Evolutionary conservation across 345 rosid genomes (phyloP).

Genomic region (Populus davidiana): DNA sequence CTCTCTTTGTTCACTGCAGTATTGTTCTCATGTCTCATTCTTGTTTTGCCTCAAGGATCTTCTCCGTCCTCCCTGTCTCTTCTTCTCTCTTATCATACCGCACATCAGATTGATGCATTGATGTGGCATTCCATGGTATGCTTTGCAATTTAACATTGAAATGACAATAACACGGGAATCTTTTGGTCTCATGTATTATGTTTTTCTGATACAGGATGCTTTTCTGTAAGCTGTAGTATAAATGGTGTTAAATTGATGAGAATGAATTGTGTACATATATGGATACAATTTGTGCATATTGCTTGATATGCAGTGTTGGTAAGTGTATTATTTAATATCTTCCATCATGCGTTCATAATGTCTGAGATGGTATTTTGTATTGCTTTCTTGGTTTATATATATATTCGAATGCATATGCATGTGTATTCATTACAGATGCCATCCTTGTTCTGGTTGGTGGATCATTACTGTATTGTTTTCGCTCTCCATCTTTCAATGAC

Average conservation of each 20-base stretch:
- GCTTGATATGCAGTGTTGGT: neutral
- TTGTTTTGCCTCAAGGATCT: neutral
- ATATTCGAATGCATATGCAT: neutral
- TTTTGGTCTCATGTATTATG: neutral
- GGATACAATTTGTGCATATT: neutral
- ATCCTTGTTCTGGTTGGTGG: neutral
- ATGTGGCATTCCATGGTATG: neutral
- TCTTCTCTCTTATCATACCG: neutral
- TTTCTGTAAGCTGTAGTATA: neutral
- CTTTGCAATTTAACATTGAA: neutral
- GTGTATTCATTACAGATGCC: neutral
- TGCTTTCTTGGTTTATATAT: neutral
- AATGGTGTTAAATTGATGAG: neutral
- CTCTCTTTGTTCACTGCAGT: neutral
- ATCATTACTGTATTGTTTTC: neutral
- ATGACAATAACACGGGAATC: neutral
- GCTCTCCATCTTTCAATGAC: neutral
- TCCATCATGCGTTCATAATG: neutral
- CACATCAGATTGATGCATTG: neutral
- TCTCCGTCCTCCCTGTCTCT: neutral
- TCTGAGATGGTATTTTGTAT: neutral
- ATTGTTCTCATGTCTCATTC: neutral
- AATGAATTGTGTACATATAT: neutral
- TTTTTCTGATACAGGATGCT: neutral
- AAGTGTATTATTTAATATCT: neutral